Conservation (phyloP, 1,284 basidiomycete genomes). For the Leccinum pachyderme region DNA sequence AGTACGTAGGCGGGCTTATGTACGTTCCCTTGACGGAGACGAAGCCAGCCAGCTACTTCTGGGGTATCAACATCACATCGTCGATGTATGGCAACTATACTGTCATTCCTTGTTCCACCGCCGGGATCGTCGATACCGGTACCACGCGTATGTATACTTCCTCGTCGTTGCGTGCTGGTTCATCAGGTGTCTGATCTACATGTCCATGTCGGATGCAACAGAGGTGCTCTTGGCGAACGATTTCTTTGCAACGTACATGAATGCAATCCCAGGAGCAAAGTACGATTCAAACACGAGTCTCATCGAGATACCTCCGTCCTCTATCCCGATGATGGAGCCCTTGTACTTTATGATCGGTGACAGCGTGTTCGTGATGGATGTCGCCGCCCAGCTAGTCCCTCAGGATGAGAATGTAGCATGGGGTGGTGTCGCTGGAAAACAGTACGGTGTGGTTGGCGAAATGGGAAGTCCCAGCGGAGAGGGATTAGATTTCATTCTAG, state of each 20-base stretch:
- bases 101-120: constrained; percentile 18
- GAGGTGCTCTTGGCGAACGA: constrained; percentile 21
- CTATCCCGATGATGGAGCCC: constrained; percentile 18
- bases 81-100: constrained; percentile 11
- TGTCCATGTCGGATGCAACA: background rate
- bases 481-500: constrained; percentile 28
- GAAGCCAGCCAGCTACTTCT: constrained; percentile 17
- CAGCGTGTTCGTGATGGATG: constrained; percentile 19
- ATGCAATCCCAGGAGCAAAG: constrained; percentile 20
- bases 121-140: constrained; percentile 21
- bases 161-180: background rate
- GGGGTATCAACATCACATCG: constrained; percentile 27
- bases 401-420: constrained; percentile 14
- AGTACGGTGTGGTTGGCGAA: constrained; percentile 18
- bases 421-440: constrained; percentile 15
- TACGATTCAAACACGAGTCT: constrained; percentile 15
- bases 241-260: constrained; percentile 21
- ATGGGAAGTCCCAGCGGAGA: constrained; percentile 9
- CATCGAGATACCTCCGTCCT: constrained; percentile 18
- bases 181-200: background rate
- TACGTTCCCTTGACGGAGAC: constrained; percentile 25
- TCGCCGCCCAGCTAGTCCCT: constrained; percentile 27
- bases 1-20: constrained; percentile 19
- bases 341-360: constrained; percentile 23
- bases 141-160: constrained; percentile 16